Base-by-base conservation (phyloP, 2,329 filamentous ascomycete species). In the Sarocladium oryzae region DNA sequence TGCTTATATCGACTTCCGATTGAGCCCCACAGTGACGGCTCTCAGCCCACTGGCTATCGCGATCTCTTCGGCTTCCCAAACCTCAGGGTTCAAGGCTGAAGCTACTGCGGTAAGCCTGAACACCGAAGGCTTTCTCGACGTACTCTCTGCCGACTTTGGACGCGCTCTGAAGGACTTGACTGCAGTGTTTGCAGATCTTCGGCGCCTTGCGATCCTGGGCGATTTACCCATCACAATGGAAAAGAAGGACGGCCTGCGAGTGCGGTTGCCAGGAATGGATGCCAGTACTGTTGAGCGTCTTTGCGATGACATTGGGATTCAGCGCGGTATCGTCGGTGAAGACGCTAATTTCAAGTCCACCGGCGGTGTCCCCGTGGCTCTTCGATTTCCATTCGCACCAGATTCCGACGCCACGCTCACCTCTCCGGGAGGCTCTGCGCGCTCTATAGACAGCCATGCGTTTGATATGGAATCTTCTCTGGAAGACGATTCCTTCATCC, bases 251-350 rank as follows among this genome's bases (percentile, higher is more conserved):
- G 78, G 81, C 0, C 71, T 96, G 3, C 83, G 90, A 30, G 83
- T 97, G 2, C 85, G 90, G 26, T 97, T 99, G 62, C 90, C 91
- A 0, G 93, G 93, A 2, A 91, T 93, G 55, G 92, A 97, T 61
- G 83, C 83, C 1, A 81, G 85, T 15, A 88, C 88, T 0, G 86
- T 96, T 0, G 89, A 95, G 63, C 75, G 77, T 2, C 77, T 99
- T 1, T 96, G 91, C 64, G 82, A 89, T 43, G 93, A 99, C 64
- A 77, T 95, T 10, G 88, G 86, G n/a, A 77, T 99, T 7, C 82
- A 85, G 55, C 79, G 89, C 50, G 93, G 93, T 2, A 72, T 88
- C 3, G 79, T 97, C 3, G 73, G 78, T 11, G 86, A 97, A 69
- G 93, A 97, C 56, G 56, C 67, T 28, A 83, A 85, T 16, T 95